These are phyloP conservation scores for Phialophora chinensis DNA, from an alignment of 2,329 filamentous ascomycete species.

Conservation along the genomic window DNA sequence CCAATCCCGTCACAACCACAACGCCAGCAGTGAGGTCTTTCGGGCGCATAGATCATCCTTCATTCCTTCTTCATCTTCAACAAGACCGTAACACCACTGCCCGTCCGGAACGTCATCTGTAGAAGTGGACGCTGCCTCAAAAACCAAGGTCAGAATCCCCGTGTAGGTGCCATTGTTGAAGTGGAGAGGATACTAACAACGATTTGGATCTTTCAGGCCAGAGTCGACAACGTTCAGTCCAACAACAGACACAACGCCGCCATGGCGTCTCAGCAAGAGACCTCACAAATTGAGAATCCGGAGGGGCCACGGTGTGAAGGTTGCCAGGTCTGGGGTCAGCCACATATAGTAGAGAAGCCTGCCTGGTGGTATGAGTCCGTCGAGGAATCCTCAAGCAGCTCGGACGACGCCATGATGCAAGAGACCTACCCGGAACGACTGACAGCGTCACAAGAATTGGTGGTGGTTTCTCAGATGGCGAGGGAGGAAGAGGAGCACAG, in stretches of 20 bases:
- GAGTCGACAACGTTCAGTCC: neutral
- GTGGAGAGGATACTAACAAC: neutral
- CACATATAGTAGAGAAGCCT: neutral
- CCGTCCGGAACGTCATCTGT: neutral
- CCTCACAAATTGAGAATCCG: neutral
- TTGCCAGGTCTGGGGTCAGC: neutral
- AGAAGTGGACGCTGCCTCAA: neutral
- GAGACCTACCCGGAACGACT: neutral
- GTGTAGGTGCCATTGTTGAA: neutral
- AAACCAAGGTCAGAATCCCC: neutral
- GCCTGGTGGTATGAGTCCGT: neutral
- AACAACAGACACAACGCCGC: neutral
- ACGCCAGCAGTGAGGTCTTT: neutral
- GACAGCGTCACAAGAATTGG: neutral
- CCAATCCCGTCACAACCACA: constrained; percentile 10
- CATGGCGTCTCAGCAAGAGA: constrained; percentile 1
- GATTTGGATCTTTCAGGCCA: neutral
- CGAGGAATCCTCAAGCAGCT: constrained; percentile 5
- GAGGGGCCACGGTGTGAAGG: neutral
- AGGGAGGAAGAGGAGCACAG: constrained; percentile 7
- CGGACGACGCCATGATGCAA: neutral
- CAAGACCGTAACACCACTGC: neutral
- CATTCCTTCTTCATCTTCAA: neutral
- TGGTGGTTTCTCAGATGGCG: constrained; percentile 4
- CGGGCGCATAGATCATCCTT: neutral